Evolutionary conservation across 208 protist species (phyloP).

Genomic region (Acanthamoeba culbertsoni): DNA sequence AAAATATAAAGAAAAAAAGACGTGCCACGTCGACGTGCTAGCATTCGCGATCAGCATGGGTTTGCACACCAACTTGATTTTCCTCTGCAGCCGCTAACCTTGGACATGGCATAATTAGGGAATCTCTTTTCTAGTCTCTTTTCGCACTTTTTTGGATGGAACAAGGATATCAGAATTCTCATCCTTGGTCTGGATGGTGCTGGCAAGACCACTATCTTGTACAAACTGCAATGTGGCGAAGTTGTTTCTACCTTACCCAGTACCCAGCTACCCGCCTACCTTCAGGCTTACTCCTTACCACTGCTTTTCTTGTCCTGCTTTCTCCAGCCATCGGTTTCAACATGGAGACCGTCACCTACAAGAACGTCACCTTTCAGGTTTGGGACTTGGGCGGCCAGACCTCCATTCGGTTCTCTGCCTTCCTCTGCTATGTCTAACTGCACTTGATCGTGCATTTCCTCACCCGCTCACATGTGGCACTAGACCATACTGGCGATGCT

Average conservation of each 20-base stretch:
- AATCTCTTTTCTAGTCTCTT: constrained; percentile 41
- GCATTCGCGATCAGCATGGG: too few species aligned
- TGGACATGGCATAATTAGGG: not conserved
- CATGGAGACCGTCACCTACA: constrained; percentile 88
- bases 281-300: not conserved
- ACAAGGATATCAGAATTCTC: constrained; percentile 96
- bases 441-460: not conserved
- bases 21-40: too few species aligned
- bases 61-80: too few species aligned
- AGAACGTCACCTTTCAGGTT: constrained; percentile 89
- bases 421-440: too few species aligned
- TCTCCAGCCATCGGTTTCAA: constrained; percentile 89
- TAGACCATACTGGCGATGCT: constrained; percentile 91
- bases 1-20: too few species aligned
- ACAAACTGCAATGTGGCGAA: constrained; percentile 87
- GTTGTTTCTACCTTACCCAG: constrained; percentile 88
- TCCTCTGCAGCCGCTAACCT: too few species aligned
- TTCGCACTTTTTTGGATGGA: not conserved
- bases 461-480: not conserved
- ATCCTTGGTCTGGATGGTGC: constrained; percentile 97
- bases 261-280: constrained; percentile 60
- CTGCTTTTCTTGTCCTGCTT: not conserved
- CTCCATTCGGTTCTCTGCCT: constrained; percentile 79
- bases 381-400: constrained; percentile 81
- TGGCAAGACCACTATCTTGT: constrained; percentile 95